Percentiles rank a stretch among this genome's conserved stretches.
phyloP scores from a whole-genome alignment of 2,329 filamentous ascomycete species.

The Paracoccidioides brasiliensis region DNA sequence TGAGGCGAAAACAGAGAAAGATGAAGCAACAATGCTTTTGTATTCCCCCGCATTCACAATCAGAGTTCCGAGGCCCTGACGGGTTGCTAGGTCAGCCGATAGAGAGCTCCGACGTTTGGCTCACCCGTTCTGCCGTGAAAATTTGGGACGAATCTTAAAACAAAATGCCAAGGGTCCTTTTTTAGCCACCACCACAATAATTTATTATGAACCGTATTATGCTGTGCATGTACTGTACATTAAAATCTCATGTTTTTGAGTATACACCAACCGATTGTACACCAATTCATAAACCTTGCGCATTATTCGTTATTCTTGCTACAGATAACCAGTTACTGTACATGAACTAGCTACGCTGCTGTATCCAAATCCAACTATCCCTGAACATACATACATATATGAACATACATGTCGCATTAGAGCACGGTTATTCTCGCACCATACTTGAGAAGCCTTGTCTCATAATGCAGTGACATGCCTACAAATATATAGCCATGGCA shows the following conservation, averaged over 20 bases:
- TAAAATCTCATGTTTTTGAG: too few species aligned
- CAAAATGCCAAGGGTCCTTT: background rate
- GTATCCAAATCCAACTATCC: background rate
- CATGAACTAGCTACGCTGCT: background rate
- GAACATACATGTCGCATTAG: background rate
- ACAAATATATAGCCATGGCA: too few species aligned
- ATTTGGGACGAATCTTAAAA: background rate
- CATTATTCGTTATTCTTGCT: too few species aligned
- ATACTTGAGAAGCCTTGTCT: background rate
- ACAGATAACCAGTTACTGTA: too few species aligned
- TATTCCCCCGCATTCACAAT: slow-evolving; percentile 1
- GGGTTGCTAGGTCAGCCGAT: background rate
- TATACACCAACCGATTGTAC: too few species aligned
- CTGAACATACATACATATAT: background rate
- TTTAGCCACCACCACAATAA: background rate
- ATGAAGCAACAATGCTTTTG: background rate
- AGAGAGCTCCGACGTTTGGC: background rate
- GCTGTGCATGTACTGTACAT: too few species aligned
- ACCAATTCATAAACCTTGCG: too few species aligned
- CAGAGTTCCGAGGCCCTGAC: background rate
- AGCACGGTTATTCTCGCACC: background rate
- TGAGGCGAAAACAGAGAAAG: background rate
- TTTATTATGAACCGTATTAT: too few species aligned
- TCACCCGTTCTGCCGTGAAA: background rate
- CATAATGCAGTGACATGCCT: background rate